Conservation (phyloP, 202 grass and related monocot genomes). For the Brachypodium distachyon region DNA sequence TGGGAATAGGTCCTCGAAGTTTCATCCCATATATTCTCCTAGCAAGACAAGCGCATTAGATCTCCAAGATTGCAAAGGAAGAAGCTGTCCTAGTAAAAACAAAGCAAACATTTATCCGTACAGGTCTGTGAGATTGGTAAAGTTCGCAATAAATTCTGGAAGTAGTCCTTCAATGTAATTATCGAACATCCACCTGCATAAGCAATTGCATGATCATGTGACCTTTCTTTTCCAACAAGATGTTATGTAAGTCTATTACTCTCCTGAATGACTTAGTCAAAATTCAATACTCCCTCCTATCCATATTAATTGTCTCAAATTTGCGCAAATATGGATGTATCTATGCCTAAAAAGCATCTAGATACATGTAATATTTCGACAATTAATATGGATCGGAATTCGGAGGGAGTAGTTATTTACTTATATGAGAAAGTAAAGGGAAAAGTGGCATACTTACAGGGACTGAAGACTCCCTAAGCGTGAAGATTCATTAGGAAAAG, state of each 20-base stretch:
- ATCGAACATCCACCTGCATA: conserved; percentile 60
- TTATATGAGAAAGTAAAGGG: background rate
- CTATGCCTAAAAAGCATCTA: no score
- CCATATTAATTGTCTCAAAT: no score
- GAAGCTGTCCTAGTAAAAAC: background rate
- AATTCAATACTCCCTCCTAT: no score
- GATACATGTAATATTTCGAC: no score
- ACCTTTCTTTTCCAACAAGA: background rate
- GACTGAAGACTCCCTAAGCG: conserved; percentile 24
- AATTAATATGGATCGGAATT: no score
- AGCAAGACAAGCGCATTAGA: conserved; percentile 10
- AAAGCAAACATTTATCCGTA: conserved; percentile 14
- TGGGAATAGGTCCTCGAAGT: conserved; percentile 47
- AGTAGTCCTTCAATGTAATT: conserved; percentile 35
- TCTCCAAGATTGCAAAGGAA: background rate
- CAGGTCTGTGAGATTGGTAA: conserved; percentile 44
- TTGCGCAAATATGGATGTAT: no score
- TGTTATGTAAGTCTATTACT: background rate
- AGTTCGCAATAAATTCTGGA: conserved; percentile 37
- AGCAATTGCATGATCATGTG: background rate
- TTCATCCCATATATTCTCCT: conserved; percentile 52
- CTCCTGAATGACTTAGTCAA: background rate
- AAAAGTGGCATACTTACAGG: conserved; percentile 30
- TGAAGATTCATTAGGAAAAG: conserved; percentile 16
- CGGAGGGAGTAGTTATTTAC: background rate